Evolutionary conservation across 331 rosid genomes (phyloP).

Genomic region (Pyrus hybrid): DNA sequence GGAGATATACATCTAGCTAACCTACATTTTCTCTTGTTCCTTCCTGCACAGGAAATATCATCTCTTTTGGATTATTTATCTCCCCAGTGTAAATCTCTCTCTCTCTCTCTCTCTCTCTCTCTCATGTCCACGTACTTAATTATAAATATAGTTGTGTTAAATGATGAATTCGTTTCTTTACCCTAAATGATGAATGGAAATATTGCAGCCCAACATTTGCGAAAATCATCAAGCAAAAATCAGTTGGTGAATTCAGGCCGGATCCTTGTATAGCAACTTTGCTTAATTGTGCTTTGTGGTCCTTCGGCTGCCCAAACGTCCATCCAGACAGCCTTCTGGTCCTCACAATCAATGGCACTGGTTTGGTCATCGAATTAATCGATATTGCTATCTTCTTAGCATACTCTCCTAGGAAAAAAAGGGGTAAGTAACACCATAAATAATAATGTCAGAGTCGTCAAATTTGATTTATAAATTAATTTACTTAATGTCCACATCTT

Average conservation of each 20-base stretch:
- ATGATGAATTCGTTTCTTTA: constrained; percentile 28
- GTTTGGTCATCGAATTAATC: constrained; percentile 40
- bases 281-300: constrained; percentile 50
- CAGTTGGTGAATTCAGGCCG: constrained; percentile 50
- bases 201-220: constrained; percentile 56
- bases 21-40: neutral
- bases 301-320: constrained; percentile 44
- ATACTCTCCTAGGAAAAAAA: constrained; percentile 18
- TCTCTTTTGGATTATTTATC: constrained; percentile 49
- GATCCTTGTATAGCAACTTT: constrained; percentile 52
- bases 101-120: no score
- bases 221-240: constrained; percentile 33
- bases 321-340: constrained; percentile 38
- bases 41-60: constrained; percentile 48
- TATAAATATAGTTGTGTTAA: neutral
- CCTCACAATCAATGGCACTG: constrained; percentile 42
- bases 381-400: constrained; percentile 24
- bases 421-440: constrained; percentile 19
- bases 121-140: neutral
- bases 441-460: neutral
- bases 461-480: neutral
- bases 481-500: neutral
- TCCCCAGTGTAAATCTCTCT: constrained; percentile 2
- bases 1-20: no score
- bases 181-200: constrained; percentile 3